A percentile compares a stretch with the other conserved stretches of the same genome.
These are phyloP conservation scores for Serendipita sp. DNA, from an alignment of 768 basidiomycete species.

Conservation along the genomic window DNA sequence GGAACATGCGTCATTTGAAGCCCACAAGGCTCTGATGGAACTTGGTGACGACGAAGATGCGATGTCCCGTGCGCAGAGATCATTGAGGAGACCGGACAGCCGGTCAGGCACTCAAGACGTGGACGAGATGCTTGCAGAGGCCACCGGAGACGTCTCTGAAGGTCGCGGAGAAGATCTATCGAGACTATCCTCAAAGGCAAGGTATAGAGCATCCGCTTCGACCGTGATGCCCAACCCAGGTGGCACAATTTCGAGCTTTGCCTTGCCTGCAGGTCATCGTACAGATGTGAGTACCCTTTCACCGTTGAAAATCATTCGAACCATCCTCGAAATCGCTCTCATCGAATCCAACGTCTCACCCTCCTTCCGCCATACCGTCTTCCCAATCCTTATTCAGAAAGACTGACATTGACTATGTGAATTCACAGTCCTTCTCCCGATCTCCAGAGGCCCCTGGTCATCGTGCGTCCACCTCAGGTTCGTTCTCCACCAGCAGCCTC, in stretches of 20 bases:
- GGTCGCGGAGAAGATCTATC: background rate
- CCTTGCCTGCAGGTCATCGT: background rate
- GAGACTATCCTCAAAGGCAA: background rate
- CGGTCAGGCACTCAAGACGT: background rate
- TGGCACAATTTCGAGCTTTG: background rate
- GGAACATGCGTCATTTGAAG: background rate
- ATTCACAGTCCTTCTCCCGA: background rate
- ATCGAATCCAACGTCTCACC: background rate
- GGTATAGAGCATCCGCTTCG: background rate
- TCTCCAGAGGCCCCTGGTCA: background rate
- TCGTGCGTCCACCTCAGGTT: background rate
- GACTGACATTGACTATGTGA: background rate
- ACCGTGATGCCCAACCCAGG: background rate
- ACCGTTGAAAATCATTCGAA: too few relatives aligned
- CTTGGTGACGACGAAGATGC: background rate
- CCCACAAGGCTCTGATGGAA: background rate
- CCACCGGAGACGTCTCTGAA: background rate
- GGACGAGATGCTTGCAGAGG: background rate
- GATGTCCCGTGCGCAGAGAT: background rate
- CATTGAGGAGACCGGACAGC: background rate
- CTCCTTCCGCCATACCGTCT: background rate
- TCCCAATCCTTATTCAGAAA: background rate
- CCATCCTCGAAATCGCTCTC: background rate
- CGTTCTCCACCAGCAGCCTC: background rate
- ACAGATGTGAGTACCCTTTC: background rate